These are phyloP conservation scores for Ensete ventricosum DNA, from an alignment of 176 grass and related monocot genomes.

Conservation along the genomic window DNA sequence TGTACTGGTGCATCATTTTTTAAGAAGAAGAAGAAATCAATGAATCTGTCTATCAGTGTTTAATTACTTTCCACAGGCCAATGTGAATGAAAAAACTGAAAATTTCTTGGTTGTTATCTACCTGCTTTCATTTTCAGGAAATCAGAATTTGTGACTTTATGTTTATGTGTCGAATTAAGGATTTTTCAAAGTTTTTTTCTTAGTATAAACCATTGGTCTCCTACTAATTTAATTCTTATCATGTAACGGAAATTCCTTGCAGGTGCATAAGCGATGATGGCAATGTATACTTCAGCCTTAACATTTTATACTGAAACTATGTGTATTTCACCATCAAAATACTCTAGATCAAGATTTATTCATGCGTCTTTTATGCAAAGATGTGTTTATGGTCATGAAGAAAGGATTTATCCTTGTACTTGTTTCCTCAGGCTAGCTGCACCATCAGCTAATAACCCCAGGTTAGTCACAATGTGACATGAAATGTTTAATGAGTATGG, in stretches of 20 bases:
- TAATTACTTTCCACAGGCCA: background rate
- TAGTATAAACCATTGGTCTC: background rate
- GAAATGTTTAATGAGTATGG: background rate
- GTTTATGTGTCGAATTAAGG: background rate
- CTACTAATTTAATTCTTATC: background rate
- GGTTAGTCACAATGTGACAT: slow-evolving; percentile 4
- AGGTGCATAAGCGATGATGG: background rate
- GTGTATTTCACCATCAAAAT: background rate
- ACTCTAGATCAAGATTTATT: background rate
- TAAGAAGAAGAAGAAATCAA: background rate
- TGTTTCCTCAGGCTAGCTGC: background rate
- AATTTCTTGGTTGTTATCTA: background rate
- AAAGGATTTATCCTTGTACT: background rate
- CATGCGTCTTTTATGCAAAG: background rate
- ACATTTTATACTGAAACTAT: slow-evolving; percentile 6
- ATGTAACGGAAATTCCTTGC: background rate
- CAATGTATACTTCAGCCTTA: background rate
- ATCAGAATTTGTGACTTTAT: background rate
- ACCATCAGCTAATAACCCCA: background rate
- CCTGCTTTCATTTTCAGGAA: background rate
- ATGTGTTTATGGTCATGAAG: background rate
- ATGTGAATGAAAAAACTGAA: background rate
- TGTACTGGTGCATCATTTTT: background rate
- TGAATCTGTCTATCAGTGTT: background rate
- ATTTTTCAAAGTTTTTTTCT: background rate